Evolutionary conservation across 1,284 basidiomycete species (phyloP), one percentile per base, ranked within the genome.

Genomic region (Ustilago lituana): DNA sequence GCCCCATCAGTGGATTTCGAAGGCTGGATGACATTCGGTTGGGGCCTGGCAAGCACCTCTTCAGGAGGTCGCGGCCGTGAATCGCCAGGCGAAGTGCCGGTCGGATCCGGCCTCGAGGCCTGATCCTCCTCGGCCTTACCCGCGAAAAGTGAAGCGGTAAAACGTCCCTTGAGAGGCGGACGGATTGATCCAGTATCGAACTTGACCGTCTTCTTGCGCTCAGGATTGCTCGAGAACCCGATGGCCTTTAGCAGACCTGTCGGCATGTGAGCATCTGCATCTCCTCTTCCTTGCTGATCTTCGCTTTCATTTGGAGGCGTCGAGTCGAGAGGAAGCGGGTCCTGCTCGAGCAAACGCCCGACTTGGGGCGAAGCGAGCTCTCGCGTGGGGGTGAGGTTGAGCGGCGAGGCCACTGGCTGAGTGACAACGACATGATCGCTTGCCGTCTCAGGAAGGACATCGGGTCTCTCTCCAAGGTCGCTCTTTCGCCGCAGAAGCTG

Each of bases 31-130:
- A 35, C 39, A 27, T 64, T 27, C 4, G 59, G 68, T 37, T 71
- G 59, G 8, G 65, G 60, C 9, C 78, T 63, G 3, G 76, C 58
- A 3, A 80, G 63, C 22, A 80, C 79, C 19, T 77, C 70, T 20
- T 58, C 65, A 5, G 76, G 72, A 7, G 73, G 73, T 15, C 56
- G 52, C 0, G 79, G 79, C 37, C 46, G 37, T 3, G 55, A 45
- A 40, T 79, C 71, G 19, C 78, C 79, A 8, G 64, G 41, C 9
- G 27, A 17, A 14, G 50, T 33, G 24, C 40, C 29, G 5, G 8
- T 29, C 2, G 10, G 15, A 15, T 22, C 27, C 5, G 56, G 27
- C 2, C 19, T 24, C 7, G 17, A 17, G 1, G 23, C 27, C 5
- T 17, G 19, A 17, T 17, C 32, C 17, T 62, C 51, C 12, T 51